phyloP scores from a whole-genome alignment of 148 eudicot species.

The Rhododendron williamsianum region DNA sequence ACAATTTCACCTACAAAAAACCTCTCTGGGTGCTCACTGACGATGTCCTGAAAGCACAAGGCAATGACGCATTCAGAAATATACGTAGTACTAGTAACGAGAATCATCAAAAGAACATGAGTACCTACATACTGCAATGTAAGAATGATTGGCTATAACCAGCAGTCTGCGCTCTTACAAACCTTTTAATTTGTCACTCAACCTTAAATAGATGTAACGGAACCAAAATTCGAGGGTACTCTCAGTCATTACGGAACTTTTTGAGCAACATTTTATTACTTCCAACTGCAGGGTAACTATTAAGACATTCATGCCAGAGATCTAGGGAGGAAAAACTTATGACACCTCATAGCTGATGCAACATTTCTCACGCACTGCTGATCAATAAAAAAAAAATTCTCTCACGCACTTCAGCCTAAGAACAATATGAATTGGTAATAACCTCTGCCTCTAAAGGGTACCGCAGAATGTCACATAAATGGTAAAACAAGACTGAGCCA shows the following conservation, averaged over 20 bases:
- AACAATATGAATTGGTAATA: background rate
- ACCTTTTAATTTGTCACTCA: background rate
- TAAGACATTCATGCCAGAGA: background rate
- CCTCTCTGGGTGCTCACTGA: conserved; percentile 98
- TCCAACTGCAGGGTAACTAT: background rate
- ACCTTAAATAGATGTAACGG: background rate
- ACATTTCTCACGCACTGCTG: background rate
- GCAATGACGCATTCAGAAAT: conserved; percentile 4
- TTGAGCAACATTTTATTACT: background rate
- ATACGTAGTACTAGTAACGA: background rate
- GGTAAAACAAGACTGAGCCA: background rate
- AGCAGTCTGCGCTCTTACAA: background rate
- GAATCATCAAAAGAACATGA: background rate
- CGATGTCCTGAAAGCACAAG: conserved; percentile 58
- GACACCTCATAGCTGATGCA: background rate
- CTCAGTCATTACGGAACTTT: background rate
- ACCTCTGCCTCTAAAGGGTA: background rate
- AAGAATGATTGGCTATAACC: background rate
- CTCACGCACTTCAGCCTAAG: background rate
- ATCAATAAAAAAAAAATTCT: no score
- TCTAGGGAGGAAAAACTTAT: background rate
- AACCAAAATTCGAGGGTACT: background rate
- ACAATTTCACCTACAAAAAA: conserved; percentile 89
- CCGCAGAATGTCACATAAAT: background rate
- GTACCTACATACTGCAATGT: background rate